Percentiles rank a stretch among this genome's conserved stretches.
These are phyloP conservation scores for Schwanniomyces sp. DNA, from an alignment of 805 yeast species.

Conservation along the genomic window DNA sequence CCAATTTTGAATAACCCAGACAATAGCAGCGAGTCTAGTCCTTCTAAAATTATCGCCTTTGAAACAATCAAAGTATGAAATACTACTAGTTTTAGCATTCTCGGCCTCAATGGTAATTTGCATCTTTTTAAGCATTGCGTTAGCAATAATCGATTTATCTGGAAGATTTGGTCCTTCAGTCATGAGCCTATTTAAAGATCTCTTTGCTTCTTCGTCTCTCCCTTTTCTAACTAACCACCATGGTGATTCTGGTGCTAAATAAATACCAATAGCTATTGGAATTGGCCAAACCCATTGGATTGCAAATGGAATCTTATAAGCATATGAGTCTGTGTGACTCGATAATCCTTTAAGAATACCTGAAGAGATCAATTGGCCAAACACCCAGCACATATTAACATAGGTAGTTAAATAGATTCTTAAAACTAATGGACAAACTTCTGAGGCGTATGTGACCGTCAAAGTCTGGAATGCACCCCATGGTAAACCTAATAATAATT, in stretches of 20 bases:
- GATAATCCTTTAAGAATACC: constrained; percentile 40
- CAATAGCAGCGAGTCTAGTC: constrained; percentile 40
- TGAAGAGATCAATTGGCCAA: constrained; percentile 41
- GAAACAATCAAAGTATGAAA: constrained; percentile 43
- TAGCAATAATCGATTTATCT: neutral
- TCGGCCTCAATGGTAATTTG: constrained; percentile 2
- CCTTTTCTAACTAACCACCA: constrained; percentile 45
- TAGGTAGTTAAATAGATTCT: constrained; percentile 41
- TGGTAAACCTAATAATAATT: constrained; percentile 42
- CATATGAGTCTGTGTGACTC: constrained; percentile 22
- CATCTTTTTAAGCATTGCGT: constrained; percentile 1
- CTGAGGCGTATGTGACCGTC: constrained; percentile 43
- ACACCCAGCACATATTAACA: constrained; percentile 37
- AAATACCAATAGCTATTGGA: constrained; percentile 34
- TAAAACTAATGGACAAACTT: constrained; percentile 42
- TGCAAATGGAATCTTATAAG: constrained; percentile 42
- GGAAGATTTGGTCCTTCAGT: neutral
- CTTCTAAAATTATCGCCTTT: constrained; percentile 44
- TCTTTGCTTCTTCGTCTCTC: constrained; percentile 29
- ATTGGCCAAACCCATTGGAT: constrained; percentile 41
- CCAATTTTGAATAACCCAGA: neutral
- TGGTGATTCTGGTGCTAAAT: constrained; percentile 47
- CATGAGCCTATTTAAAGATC: constrained; percentile 21
- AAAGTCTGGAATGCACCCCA: constrained; percentile 46
- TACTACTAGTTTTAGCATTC: constrained; percentile 6